Base-by-base conservation (phyloP, 768 basidiomycete species). In the Lyophyllum semitale region DNA sequence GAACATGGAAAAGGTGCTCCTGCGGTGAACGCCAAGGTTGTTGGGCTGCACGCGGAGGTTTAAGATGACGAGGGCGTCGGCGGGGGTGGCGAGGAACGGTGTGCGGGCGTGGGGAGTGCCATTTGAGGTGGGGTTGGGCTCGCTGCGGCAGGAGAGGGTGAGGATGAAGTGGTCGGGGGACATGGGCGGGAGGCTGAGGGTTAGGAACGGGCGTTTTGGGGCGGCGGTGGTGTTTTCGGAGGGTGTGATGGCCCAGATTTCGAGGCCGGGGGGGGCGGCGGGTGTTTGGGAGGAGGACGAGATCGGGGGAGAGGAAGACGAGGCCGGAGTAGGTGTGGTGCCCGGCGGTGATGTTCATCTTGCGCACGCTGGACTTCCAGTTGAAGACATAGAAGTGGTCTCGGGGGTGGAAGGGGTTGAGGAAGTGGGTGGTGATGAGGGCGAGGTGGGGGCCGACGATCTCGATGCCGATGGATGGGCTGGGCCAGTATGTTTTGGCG, bases 81-180 rank as follows among this genome's bases (percentile, higher is more conserved):
- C 38, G 1, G 60, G 51, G 25, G 62, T 57, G 44, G 63, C 23
- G 37, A 58, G 54, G 60, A 72, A 72, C 8, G 71, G 65, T 53
- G 42, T n/a, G 59, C 29, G 43, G 50, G 58, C 50, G 52, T 51
- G 38, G 44, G 53, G 40, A 15, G 48, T 37, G 32, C 22, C 51
- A 25, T 51, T 54, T 22, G 60, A 55, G 0, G 65, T 58, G 0
- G 78, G 77, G 58, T 76, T 78, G 26, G 77, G 78, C 57, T 82
- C 77, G 3, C 70, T 69, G 8, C 77, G 69, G 53, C 75, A 75
- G 17, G 70, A 65, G 6, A 78, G 68, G 12, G 43, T 51, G 22
- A 59, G 52, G 22, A 73, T 56, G 4, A 45, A 48, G 30, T 59
- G 48, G 30, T 60, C 63, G 2, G 63, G 60, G 8, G 61, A 55